Evolutionary conservation across 208 protist species (phyloP).

Genomic region (Vickermania spadyakhi): DNA sequence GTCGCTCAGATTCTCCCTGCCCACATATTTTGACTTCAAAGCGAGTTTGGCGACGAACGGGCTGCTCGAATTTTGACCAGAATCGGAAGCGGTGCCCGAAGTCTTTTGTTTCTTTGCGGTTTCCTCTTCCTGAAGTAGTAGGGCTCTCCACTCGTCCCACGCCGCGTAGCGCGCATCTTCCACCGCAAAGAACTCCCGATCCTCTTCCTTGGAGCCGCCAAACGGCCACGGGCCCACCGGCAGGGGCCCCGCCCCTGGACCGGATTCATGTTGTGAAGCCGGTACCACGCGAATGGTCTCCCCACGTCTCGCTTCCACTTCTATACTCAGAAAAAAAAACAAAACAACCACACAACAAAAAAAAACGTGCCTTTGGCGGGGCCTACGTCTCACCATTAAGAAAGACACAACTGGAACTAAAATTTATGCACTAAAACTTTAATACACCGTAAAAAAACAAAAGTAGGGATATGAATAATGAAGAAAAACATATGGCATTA

Average conservation of each 20-base stretch:
- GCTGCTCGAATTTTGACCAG: background rate
- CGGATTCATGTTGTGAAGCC: background rate
- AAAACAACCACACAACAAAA: too few species aligned
- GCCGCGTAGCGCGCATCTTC: slow-evolving; percentile 30
- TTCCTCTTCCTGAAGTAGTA: background rate
- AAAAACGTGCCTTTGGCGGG: too few species aligned
- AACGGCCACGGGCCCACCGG: slow-evolving; percentile 26
- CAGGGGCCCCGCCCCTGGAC: background rate
- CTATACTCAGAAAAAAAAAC: too few species aligned
- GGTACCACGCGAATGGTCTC: background rate
- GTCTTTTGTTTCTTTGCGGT: background rate
- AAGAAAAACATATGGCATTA: too few species aligned
- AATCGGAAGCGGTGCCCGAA: background rate
- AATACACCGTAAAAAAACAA: too few species aligned
- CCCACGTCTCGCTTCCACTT: background rate
- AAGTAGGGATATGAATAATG: too few species aligned
- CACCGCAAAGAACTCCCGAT: slow-evolving; percentile 30
- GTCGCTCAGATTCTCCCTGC: background rate
- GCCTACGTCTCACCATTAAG: too few species aligned
- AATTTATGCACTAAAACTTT: too few species aligned
- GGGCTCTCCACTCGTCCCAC: slow-evolving; percentile 19
- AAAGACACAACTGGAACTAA: too few species aligned
- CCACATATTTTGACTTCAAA: background rate
- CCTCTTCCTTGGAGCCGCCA: slow-evolving; percentile 14
- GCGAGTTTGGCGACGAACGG: background rate